These are phyloP conservation scores for Hanseniaspora mollemarum DNA, from an alignment of 805 yeast species.

Conservation along the genomic window DNA sequence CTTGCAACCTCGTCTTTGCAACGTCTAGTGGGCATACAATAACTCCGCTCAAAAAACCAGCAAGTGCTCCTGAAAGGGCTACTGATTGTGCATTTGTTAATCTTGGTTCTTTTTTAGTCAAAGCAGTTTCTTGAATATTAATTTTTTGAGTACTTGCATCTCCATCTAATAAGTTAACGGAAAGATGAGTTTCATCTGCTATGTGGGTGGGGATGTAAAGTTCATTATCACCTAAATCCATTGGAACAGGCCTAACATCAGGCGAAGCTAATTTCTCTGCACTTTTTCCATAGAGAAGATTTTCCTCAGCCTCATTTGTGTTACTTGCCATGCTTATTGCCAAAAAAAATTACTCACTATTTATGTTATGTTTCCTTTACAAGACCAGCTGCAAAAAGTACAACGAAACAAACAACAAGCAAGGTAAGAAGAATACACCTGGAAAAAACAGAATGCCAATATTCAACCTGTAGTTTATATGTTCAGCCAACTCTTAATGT, in stretches of 20 bases:
- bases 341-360: too few relatives aligned
- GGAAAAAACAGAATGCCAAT: too few relatives aligned
- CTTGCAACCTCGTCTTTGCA: conserved; percentile 86
- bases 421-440: too few relatives aligned
- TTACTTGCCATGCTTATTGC: too few relatives aligned
- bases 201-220: conserved; percentile 2
- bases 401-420: too few relatives aligned
- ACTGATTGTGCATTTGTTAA: conserved; percentile 41
- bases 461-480: too few relatives aligned
- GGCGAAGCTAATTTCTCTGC: neutral
- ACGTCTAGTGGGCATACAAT: conserved; percentile 93
- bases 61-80: conserved; percentile 83
- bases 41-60: conserved; percentile 83
- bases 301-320: too few relatives aligned
- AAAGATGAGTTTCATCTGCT: neutral
- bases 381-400: neutral
- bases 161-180: neutral
- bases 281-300: too few relatives aligned
- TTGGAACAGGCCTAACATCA: neutral
- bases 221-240: conserved; percentile 11
- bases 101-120: neutral
- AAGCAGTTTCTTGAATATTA: neutral
- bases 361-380: neutral
- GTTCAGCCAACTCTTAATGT: too few relatives aligned
- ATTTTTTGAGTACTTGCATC: too few relatives aligned